A percentile compares a stretch with the other conserved stretches of the same genome.
Evolutionary conservation across 169 alveolate genomes (phyloP).

Genomic region (Theileria annulata): DNA sequence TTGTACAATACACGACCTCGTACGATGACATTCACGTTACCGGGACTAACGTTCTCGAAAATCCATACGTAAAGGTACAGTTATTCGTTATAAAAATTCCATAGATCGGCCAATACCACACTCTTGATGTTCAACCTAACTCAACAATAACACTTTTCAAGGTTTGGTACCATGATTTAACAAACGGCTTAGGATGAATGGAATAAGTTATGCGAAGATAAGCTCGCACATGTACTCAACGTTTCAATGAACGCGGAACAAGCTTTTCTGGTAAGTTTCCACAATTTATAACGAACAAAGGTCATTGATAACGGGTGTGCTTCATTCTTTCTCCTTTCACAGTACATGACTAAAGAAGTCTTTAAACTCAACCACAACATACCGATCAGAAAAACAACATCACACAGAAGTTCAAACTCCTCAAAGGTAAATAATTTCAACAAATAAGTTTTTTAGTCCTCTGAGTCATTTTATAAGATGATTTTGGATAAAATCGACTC

Average conservation of each 20-base stretch:
- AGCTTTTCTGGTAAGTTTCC: conserved; percentile 38
- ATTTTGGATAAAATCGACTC: conserved; percentile 23
- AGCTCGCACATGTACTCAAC: conserved; percentile 24
- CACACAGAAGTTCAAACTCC: conserved; percentile 23
- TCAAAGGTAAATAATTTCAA: conserved; percentile 21
- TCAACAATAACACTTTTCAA: conserved; percentile 68
- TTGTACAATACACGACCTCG: conserved; percentile 65
- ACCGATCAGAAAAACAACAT: conserved; percentile 44
- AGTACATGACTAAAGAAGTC: conserved; percentile 51
- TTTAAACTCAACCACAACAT: conserved; percentile 52
- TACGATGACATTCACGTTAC: conserved; percentile 69
- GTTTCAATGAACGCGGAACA: conserved; percentile 44
- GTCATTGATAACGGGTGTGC: conserved; percentile 55
- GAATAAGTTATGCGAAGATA: conserved; percentile 47
- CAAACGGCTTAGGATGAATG: conserved; percentile 42
- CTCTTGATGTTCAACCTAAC: conserved; percentile 67
- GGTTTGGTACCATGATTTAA: conserved; percentile 46
- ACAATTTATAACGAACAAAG: not conserved
- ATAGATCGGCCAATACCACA: conserved; percentile 77
- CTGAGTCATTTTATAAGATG: conserved; percentile 42
- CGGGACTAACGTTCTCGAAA: conserved; percentile 67
- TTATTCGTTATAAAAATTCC: not conserved
- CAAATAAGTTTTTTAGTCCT: not conserved
- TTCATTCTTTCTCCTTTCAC: conserved; percentile 29
- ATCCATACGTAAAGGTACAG: conserved; percentile 57